Evolutionary conservation across 257 asterid species (phyloP).

Genomic region (Handroanthus guayacan): DNA sequence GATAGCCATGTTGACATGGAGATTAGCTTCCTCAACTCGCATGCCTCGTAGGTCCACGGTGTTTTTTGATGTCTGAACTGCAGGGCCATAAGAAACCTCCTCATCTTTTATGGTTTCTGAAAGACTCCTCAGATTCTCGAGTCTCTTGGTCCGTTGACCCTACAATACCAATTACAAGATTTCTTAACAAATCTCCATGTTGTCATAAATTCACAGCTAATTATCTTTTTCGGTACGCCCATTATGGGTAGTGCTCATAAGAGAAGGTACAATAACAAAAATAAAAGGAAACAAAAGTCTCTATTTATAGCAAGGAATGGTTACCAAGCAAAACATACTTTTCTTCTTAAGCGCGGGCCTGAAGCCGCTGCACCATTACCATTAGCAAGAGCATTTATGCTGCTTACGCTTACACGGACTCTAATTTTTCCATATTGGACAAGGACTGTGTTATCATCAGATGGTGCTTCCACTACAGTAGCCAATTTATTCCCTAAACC

Average conservation of each 20-base stretch:
- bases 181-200: background rate
- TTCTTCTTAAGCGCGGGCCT: slow-evolving; percentile 48
- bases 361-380: slow-evolving; percentile 42
- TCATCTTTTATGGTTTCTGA: slow-evolving; percentile 48
- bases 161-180: slow-evolving; percentile 34
- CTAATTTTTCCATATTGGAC: slow-evolving; percentile 87
- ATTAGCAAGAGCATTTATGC: slow-evolving; percentile 52
- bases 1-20: slow-evolving; percentile 68
- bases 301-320: background rate
- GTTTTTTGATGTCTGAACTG: slow-evolving; percentile 80
- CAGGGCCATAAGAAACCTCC: slow-evolving; percentile 64
- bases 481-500: slow-evolving; percentile 80
- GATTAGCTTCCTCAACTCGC: slow-evolving; percentile 85
- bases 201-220: background rate
- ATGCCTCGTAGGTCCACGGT: slow-evolving; percentile 81
- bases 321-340: slow-evolving; percentile 49
- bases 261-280: slow-evolving; percentile 5
- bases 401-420: slow-evolving; percentile 56
- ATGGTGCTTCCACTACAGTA: slow-evolving; percentile 81
- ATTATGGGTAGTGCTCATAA: background rate
- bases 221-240: background rate
- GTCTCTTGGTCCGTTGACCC: slow-evolving; percentile 59
- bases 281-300: background rate
- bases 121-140: slow-evolving; percentile 60
- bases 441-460: slow-evolving; percentile 75